Percentiles rank a stretch among this genome's conserved stretches.
These are phyloP conservation scores for Saturnispora galanensis DNA, from an alignment of 805 yeast genomes.

Conservation along the genomic window DNA sequence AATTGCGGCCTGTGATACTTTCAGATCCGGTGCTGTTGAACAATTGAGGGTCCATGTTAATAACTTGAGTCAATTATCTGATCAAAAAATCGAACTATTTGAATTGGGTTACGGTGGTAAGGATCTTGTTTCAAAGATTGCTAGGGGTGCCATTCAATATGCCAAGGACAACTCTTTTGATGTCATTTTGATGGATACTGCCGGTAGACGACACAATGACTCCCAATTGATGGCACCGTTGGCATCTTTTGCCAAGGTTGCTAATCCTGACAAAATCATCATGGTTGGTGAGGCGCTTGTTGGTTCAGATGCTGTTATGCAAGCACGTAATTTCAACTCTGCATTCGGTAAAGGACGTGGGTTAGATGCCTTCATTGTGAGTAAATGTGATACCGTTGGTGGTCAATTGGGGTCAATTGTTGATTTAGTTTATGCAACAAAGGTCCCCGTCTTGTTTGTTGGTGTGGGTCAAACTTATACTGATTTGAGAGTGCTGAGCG, in stretches of 20 bases:
- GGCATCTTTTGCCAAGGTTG: slow-evolving; percentile 90
- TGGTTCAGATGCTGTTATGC: slow-evolving; percentile 94
- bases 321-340: slow-evolving; percentile 83
- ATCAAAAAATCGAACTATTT: slow-evolving; percentile 57
- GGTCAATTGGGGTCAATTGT: slow-evolving; percentile 95
- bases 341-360: slow-evolving; percentile 81
- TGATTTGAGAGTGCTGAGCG: slow-evolving; percentile 81
- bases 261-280: slow-evolving; percentile 89
- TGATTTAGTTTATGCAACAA: slow-evolving; percentile 93
- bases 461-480: slow-evolving; percentile 98
- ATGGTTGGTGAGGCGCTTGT: slow-evolving; percentile 99
- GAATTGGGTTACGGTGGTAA: slow-evolving; percentile 97
- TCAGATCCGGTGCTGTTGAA: slow-evolving; percentile 98
- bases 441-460: slow-evolving; percentile 88
- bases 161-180: slow-evolving; percentile 67
- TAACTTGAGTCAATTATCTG: slow-evolving; percentile 62
- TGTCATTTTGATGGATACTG: slow-evolving; percentile 89
- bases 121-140: slow-evolving; percentile 86
- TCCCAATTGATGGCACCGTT: slow-evolving; percentile 91
- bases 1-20: slow-evolving; percentile 95
- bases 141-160: slow-evolving; percentile 77
- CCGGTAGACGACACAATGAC: slow-evolving; percentile 95
- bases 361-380: slow-evolving; percentile 82
- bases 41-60: slow-evolving; percentile 90
- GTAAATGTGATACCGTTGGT: slow-evolving; percentile 96